phyloP scores from a whole-genome alignment of 768 basidiomycete species.

The Xerocomellus intermedius region DNA sequence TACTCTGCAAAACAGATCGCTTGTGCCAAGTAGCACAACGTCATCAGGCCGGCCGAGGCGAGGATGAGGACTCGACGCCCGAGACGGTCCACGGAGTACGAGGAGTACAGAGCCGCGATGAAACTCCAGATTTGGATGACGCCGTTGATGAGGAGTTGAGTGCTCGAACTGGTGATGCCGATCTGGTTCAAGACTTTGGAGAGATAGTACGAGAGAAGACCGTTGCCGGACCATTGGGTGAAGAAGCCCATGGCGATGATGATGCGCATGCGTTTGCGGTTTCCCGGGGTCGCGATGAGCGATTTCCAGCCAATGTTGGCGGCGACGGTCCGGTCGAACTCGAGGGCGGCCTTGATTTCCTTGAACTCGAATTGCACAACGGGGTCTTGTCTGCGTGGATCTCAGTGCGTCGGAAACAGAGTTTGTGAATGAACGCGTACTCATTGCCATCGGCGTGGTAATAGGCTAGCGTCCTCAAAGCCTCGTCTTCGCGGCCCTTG shows the following conservation, averaged over 20 bases:
- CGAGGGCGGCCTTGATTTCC: conserved; percentile 80
- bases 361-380: conserved; percentile 73
- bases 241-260: conserved; percentile 67
- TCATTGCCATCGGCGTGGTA: conserved; percentile 80
- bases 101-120: conserved; percentile 12
- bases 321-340: conserved; percentile 59
- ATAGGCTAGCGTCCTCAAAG: conserved; percentile 67
- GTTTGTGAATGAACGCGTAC: conserved; percentile 28
- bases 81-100: conserved; percentile 49
- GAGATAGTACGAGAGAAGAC: conserved; percentile 73
- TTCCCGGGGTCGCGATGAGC: conserved; percentile 64
- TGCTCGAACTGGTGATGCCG: conserved; percentile 51
- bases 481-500: conserved; percentile 70
- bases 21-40: conserved; percentile 63
- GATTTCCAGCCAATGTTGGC: conserved; percentile 66
- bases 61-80: conserved; percentile 70
- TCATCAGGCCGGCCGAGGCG: conserved; percentile 55
- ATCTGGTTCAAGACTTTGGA: conserved; percentile 64
- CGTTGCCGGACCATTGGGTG: conserved; percentile 78
- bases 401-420: background rate
- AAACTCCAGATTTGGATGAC: conserved; percentile 48
- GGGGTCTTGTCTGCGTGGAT: conserved; percentile 47
- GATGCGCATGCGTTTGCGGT: conserved; percentile 64
- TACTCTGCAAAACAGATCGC: conserved; percentile 64
- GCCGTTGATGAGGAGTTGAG: conserved; percentile 63